Conservation (phyloP, 257 asterid genomes). For the Rubia yunnanensis region DNA sequence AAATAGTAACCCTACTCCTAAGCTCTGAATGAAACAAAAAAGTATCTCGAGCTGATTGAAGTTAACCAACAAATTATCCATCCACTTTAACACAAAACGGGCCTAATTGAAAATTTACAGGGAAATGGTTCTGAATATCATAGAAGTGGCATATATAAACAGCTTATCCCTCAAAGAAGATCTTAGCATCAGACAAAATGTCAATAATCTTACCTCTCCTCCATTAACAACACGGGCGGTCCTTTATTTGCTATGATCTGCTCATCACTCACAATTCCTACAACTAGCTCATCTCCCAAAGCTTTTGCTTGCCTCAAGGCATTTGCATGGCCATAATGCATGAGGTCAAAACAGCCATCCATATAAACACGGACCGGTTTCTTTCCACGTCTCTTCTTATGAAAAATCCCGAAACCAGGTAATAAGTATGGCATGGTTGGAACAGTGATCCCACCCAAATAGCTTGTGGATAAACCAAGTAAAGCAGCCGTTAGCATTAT, state of each 20-base stretch:
- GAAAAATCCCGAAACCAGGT: conserved; percentile 52
- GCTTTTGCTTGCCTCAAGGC: conserved; percentile 96
- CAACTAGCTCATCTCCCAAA: conserved; percentile 80
- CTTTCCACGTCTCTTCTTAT: conserved; percentile 51
- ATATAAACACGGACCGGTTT: conserved; percentile 77
- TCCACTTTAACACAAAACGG: neutral
- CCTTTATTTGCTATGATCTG: conserved; percentile 81
- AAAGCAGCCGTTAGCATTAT: conserved; percentile 88
- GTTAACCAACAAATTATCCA: neutral
- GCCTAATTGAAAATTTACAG: neutral
- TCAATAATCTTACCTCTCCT: conserved; percentile 55
- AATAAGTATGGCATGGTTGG: conserved; percentile 61
- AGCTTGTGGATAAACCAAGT: conserved; percentile 77
- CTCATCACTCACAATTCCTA: conserved; percentile 93
- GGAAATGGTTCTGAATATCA: neutral
- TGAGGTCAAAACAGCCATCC: conserved; percentile 96
- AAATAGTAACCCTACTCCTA: neutral
- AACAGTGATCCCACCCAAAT: conserved; percentile 59
- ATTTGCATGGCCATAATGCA: conserved; percentile 98
- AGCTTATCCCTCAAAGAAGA: neutral
- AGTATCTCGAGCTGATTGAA: neutral
- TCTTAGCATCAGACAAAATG: neutral
- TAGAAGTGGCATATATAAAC: neutral
- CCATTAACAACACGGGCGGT: conserved; percentile 85
- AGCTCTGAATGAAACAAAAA: neutral